phyloP scores from a whole-genome alignment of 2,329 filamentous ascomycete genomes.

The Exserohilum rostratum region DNA sequence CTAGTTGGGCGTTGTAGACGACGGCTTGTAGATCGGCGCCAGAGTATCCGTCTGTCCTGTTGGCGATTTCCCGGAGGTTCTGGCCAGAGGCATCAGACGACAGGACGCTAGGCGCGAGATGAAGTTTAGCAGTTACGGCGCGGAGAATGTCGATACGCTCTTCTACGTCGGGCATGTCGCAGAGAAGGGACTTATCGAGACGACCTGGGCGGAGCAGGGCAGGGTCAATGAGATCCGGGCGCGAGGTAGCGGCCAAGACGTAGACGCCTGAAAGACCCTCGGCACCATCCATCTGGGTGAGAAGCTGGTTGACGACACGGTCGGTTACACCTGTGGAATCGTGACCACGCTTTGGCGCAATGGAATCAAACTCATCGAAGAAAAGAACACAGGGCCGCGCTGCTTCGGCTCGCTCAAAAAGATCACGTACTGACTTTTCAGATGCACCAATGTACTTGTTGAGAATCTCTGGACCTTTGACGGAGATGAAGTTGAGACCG shows the following conservation, averaged over 20 bases:
- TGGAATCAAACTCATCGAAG: conserved; percentile 98
- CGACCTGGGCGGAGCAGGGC: conserved; percentile 89
- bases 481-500: conserved; percentile 96
- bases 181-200: conserved; percentile 90
- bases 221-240: conserved; percentile 94
- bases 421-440: conserved; percentile 92
- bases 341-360: conserved; percentile 95
- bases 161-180: conserved; percentile 79
- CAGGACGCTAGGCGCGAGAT: conserved; percentile 70
- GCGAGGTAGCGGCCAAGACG: conserved; percentile 89
- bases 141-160: conserved; percentile 88
- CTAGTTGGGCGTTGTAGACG: conserved; percentile 93
- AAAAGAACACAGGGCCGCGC: conserved; percentile 94
- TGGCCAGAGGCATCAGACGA: conserved; percentile 43
- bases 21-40: conserved; percentile 94
- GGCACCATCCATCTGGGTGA: conserved; percentile 98
- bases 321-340: conserved; percentile 99
- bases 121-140: conserved; percentile 82
- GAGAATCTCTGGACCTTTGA: conserved; percentile 96
- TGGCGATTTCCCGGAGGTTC: conserved; percentile 73
- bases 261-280: conserved; percentile 95
- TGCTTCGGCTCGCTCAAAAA: conserved; percentile 90
- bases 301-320: conserved; percentile 94
- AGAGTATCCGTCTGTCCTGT: conserved; percentile 84
- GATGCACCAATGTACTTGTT: conserved; percentile 99